Evolutionary conservation across 768 basidiomycete genomes (phyloP), one percentile per base, ranked within the genome.

Genomic region (Dioszegia hungarica): DNA sequence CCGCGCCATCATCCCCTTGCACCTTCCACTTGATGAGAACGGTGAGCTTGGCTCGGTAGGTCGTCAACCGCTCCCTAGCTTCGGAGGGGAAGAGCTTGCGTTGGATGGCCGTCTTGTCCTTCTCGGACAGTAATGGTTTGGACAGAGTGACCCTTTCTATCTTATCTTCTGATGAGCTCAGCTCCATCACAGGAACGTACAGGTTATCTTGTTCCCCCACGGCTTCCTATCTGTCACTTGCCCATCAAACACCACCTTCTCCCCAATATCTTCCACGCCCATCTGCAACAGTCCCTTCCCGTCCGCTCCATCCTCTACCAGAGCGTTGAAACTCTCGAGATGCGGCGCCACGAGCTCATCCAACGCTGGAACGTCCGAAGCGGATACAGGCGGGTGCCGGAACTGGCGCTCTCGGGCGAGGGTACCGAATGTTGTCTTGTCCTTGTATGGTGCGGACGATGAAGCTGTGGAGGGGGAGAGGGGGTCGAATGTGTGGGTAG

Each of bases 331-430:
- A 36, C 89, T 91, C 75, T 97, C 88, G 60, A 98, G 84, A 74
- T 97, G 93, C 5, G 95, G 94, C 22, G 84, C 79, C 52, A 97
- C 90, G 67, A 97, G 89, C 77, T 94, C 89, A 65, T 95, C 90
- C 59, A 98, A 81, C 51, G 88, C 88, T 19, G 84, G 84, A 62
- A 89, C 84, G 12, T 85, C 84, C 22, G 87, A 82, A 20, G 83
- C 83, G 38, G 82, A 77, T 63, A 81, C 80, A 25, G 87, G 81
- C 0, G 94, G 95, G 56, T 85, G 80, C 75, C 82, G 81, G 78
- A 95, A 95, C 3, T 80, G 75, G 6, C 83, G 79, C 79, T 95
- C 91, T 54, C 93, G 82, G 27, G 80, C 80, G 48, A 93, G 81
- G 3, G 92, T 94, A 71, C 86, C 82, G 74, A 94, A 97, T 2